These are phyloP conservation scores for Aleurites moluccanus DNA, from an alignment of 441 rosid genomes.

Conservation along the genomic window DNA sequence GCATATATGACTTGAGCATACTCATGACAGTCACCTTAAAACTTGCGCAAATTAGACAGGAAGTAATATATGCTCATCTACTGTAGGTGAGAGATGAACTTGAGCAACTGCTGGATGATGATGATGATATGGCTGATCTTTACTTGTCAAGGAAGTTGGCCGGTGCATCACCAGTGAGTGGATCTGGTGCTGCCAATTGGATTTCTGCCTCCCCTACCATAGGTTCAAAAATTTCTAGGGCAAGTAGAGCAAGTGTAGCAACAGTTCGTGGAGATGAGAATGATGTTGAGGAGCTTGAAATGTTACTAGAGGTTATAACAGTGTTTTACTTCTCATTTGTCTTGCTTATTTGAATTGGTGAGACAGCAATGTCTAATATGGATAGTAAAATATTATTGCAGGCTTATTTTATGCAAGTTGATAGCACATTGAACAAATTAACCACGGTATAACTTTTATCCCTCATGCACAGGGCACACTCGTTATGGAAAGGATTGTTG, in stretches of 20 bases:
- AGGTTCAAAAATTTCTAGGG: slow-evolving; percentile 89
- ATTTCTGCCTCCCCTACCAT: slow-evolving; percentile 72
- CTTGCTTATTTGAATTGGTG: slow-evolving; percentile 1
- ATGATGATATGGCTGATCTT: slow-evolving; percentile 97
- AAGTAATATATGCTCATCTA: slow-evolving; percentile 13
- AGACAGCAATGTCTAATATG: slow-evolving; percentile 17
- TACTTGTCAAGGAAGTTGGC: slow-evolving; percentile 86
- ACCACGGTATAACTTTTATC: slow-evolving; percentile 49
- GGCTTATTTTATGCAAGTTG: slow-evolving; percentile 98
- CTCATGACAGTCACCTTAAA: neutral
- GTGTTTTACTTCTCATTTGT: slow-evolving; percentile 1
- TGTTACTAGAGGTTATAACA: slow-evolving; percentile 80
- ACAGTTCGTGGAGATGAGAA: slow-evolving; percentile 80
- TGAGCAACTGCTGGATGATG: slow-evolving; percentile 92
- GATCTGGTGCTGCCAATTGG: slow-evolving; percentile 70
- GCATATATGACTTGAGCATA: too few species aligned
- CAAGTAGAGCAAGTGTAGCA: slow-evolving; percentile 77
- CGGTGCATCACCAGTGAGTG: slow-evolving; percentile 66
- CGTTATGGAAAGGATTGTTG: neutral
- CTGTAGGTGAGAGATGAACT: slow-evolving; percentile 94
- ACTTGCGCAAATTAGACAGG: neutral
- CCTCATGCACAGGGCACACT: neutral
- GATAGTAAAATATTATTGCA: slow-evolving; percentile 35
- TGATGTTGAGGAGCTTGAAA: slow-evolving; percentile 98
- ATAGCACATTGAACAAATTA: slow-evolving; percentile 84